These are phyloP conservation scores for Tulasnella sp. DNA, from an alignment of 768 basidiomycete genomes.

Conservation along the genomic window DNA sequence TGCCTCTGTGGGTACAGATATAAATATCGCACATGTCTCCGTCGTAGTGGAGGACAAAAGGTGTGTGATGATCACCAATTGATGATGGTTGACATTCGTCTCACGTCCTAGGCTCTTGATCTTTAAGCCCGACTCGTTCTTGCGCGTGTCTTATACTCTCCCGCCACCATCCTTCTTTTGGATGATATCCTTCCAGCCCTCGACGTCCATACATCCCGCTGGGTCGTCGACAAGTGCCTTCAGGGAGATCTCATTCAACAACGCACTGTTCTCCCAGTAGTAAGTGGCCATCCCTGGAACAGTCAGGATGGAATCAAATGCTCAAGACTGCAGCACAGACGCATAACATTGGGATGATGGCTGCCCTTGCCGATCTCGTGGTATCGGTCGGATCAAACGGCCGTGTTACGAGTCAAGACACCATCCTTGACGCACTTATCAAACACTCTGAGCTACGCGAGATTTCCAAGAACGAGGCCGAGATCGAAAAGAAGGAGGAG, in stretches of 20 bases:
- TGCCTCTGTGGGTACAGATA: not conserved
- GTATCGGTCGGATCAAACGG: conserved; percentile 47
- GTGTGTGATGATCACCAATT: not conserved
- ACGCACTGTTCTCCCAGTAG: conserved; percentile 30
- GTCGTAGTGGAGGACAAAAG: conserved; percentile 43
- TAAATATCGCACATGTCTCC: not conserved
- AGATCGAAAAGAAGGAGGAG: conserved; percentile 24
- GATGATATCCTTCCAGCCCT: conserved; percentile 63
- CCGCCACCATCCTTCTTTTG: conserved; percentile 51
- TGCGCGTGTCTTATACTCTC: conserved; percentile 48
- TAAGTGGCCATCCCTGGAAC: conserved; percentile 12
- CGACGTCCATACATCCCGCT: conserved; percentile 44
- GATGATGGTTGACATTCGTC: no score
- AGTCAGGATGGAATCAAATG: not conserved
- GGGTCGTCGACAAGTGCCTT: conserved; percentile 34
- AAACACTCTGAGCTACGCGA: conserved; percentile 29
- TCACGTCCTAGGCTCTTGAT: conserved; percentile 21
- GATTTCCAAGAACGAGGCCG: conserved; percentile 22
- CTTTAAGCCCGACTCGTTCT: conserved; percentile 37
- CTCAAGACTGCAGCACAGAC: conserved; percentile 28
- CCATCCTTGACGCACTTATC: conserved; percentile 37
- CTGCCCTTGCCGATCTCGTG: conserved; percentile 44
- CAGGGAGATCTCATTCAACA: conserved; percentile 26
- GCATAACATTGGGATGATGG: conserved; percentile 43
- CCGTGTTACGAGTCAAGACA: conserved; percentile 37